Conservation (phyloP, 805 yeast genomes). For the Jamesozyma lodderae region DNA sequence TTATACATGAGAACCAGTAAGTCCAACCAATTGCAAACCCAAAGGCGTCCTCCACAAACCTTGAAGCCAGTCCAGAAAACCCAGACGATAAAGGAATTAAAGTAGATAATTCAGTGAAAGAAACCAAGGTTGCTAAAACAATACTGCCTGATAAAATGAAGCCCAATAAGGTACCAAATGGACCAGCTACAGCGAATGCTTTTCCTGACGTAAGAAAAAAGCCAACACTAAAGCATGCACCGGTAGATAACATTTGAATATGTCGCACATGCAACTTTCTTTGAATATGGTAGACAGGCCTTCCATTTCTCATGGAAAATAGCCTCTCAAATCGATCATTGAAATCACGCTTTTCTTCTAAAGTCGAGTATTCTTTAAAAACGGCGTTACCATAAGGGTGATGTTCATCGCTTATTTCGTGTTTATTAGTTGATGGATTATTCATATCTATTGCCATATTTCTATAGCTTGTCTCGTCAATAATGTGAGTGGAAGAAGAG, state of each 20-base stretch:
- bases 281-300: slow-evolving; percentile 35
- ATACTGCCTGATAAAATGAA: slow-evolving; percentile 57
- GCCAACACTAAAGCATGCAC: slow-evolving; percentile 61
- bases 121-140: slow-evolving; percentile 53
- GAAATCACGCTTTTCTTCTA: not conserved
- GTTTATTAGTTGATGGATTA: not conserved
- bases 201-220: slow-evolving; percentile 53
- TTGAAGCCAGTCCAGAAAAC: slow-evolving; percentile 51
- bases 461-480: slow-evolving; percentile 18
- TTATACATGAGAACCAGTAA: slow-evolving; percentile 46
- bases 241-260: slow-evolving; percentile 57
- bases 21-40: slow-evolving; percentile 65
- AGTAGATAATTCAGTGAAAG: slow-evolving; percentile 57
- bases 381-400: not conserved
- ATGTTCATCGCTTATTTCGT: not conserved
- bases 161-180: slow-evolving; percentile 43
- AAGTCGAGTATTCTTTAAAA: not conserved
- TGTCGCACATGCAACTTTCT: slow-evolving; percentile 42
- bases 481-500: slow-evolving; percentile 8
- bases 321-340: not conserved
- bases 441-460: slow-evolving; percentile 16
- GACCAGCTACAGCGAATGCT: slow-evolving; percentile 49
- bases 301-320: not conserved
- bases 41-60: slow-evolving; percentile 56
- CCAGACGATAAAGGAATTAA: slow-evolving; percentile 55